Percentiles rank a stretch among this genome's conserved stretches.
These are phyloP conservation scores for Vicia faba DNA, from an alignment of 306 rosid species.

Conservation along the genomic window DNA sequence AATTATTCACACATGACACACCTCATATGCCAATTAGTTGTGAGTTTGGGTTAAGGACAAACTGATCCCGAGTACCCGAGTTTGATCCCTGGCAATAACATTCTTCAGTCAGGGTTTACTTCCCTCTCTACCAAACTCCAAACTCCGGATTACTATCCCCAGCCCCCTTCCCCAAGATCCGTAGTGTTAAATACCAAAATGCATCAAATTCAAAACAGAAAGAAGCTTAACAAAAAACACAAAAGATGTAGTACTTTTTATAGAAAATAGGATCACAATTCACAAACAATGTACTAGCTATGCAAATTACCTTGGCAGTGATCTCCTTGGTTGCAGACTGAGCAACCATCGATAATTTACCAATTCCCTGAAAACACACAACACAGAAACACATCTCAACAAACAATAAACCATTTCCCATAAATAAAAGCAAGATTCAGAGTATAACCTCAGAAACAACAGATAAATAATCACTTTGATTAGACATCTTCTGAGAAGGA, in stretches of 20 bases:
- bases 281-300: not conserved
- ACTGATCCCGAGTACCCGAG: no score
- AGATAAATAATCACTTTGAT: slow-evolving; percentile 68
- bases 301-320: slow-evolving; percentile 66
- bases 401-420: slow-evolving; percentile 9
- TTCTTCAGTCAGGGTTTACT: no score
- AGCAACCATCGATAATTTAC: slow-evolving; percentile 86
- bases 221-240: slow-evolving; percentile 9
- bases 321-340: slow-evolving; percentile 88
- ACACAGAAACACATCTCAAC: slow-evolving; percentile 7
- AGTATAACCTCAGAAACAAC: slow-evolving; percentile 85
- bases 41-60: no score
- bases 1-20: no score
- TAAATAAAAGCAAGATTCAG: not conserved
- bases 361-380: slow-evolving; percentile 67
- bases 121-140: no score
- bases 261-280: not conserved
- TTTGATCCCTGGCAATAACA: no score
- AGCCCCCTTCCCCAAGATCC: no score
- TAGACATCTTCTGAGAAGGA: slow-evolving; percentile 49
- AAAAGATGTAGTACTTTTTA: not conserved
- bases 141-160: no score
- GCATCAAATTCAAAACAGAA: not conserved
- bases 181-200: no score
- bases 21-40: no score